phyloP scores from a whole-genome alignment of 2,329 filamentous ascomycete genomes.

The Rhynchosporium graminicola region DNA sequence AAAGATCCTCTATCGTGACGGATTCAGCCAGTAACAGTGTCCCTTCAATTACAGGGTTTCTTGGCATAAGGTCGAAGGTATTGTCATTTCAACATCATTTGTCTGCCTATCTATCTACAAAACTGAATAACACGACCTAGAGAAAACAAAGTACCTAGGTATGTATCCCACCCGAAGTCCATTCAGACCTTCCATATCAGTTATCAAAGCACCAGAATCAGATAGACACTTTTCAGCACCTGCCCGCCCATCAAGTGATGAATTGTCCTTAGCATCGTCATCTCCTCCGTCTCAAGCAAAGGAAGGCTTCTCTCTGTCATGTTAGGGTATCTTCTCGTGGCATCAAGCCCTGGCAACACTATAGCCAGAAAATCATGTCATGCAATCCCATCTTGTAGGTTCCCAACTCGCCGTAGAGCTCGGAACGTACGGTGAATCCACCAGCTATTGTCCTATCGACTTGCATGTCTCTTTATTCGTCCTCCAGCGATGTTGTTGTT shows the following conservation, averaged over 20 bases:
- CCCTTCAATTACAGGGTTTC: not conserved
- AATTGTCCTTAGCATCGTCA: not conserved
- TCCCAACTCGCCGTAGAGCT: not conserved
- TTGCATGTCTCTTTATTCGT: not conserved
- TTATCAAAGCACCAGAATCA: slow-evolving; percentile 1
- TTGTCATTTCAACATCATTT: not conserved
- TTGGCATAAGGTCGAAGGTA: not conserved
- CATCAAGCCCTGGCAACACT: slow-evolving; percentile 6
- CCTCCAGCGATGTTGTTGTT: slow-evolving; percentile 5
- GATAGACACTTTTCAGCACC: not conserved
- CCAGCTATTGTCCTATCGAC: not conserved
- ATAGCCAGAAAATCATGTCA: not conserved
- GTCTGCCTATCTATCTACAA: not conserved
- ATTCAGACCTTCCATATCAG: not conserved
- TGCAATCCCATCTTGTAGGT: not conserved
- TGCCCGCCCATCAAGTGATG: slow-evolving; percentile 7
- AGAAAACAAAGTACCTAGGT: not conserved
- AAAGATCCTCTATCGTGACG: too few relatives aligned
- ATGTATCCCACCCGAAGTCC: not conserved
- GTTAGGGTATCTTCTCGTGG: slow-evolving; percentile 5
- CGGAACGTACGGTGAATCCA: not conserved
- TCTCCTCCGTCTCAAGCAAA: not conserved
- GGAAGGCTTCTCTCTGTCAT: not conserved
- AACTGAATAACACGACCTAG: too few relatives aligned
- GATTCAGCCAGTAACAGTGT: not conserved